phyloP scores from a whole-genome alignment of 2,329 filamentous ascomycete genomes.

The Colletotrichum navitas region DNA sequence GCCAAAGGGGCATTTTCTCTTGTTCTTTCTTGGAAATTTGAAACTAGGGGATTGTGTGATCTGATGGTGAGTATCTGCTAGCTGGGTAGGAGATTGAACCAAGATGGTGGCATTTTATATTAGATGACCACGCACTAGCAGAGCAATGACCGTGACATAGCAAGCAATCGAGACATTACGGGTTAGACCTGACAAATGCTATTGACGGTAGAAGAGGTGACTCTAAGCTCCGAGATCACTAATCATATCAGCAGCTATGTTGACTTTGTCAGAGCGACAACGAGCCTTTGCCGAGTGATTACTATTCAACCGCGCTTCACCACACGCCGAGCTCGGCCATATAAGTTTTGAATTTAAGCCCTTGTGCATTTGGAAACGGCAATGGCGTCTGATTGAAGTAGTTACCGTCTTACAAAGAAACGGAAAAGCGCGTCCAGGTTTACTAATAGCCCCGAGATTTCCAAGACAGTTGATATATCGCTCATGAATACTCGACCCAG shows the following conservation, averaged over 20 bases:
- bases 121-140: neutral
- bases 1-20: constrained; percentile 58
- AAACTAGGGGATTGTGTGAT: neutral
- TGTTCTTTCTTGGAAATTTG: neutral
- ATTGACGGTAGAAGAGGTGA: neutral
- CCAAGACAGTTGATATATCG: fast-evolving
- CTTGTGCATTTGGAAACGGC: neutral
- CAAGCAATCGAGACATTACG: no score
- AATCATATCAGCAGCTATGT: neutral
- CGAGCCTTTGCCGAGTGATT: neutral
- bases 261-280: neutral
- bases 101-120: neutral
- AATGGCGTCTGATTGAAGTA: neutral
- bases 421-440: no score
- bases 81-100: neutral
- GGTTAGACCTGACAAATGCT: no score
- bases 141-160: neutral
- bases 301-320: neutral
- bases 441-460: no score
- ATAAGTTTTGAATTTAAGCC: neutral
- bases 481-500: no score
- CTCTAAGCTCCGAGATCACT: neutral
- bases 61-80: neutral
- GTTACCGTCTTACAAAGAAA: neutral
- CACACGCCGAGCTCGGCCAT: no score